Base-by-base conservation (phyloP, 306 rosid genomes). In the Cucurbita moschata region DNA sequence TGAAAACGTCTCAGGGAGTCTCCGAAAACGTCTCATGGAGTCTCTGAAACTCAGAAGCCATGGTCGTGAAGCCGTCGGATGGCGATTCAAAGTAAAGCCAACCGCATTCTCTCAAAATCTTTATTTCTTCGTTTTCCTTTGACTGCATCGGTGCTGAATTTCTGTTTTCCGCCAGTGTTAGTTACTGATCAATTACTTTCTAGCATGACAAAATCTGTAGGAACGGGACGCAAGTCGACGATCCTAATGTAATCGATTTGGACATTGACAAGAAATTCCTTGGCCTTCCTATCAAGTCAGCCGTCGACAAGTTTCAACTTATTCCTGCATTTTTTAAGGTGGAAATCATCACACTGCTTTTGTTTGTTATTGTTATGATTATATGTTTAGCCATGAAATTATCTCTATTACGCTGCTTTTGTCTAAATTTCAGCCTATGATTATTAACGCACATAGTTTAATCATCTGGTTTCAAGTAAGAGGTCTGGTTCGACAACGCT, bases 271-370 rank as follows among this genome's bases (percentile, higher is more conserved):
- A 80, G 81, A 85, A 89, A 66, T 73, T 81, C 55, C 87, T 87
- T 7, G 84, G 88, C 49, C 94, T 93, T 52, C 98, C 98, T 0
- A 43, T 90, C 61, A 92, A 92, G 82, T 78, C 93, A 5, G 87
- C 93, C 26, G 92, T 85, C 23, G 97, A 90, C 77, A 94, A 94
- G 79, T 94, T 59, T 77, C 88, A 89, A 76, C 96, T 88, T 56
- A 81, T 94, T 76, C 98, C 98, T 1, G 96, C 90, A 77, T 90
- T 94, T 75, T 80, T 94, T 8, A 90, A 94, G 92, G 98, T 92
- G 47, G 0, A 12, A 8, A 21, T 57, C 30, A 44, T 15, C 42
- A 52, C 40, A 2, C 9, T 26, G 56, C 10, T 58, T 23, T 30
- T 30, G 35, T 30, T 30, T 30, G 3, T 30, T 30, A 30, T 30